Conservation (phyloP, 257 asterid species). For the Scutellaria minor region DNA sequence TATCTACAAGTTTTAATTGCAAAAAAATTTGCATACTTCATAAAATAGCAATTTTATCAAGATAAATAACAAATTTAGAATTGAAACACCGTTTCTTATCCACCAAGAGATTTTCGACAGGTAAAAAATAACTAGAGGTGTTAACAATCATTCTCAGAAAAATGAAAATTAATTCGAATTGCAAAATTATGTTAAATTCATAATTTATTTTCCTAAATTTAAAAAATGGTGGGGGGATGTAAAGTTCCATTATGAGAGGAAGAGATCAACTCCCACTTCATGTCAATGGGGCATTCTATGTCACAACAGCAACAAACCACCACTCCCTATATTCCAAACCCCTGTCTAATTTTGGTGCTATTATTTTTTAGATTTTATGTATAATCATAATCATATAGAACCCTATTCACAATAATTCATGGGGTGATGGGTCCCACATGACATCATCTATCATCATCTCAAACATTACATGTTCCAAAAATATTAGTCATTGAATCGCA, state of each 20-base stretch:
- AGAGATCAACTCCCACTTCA: slow-evolving; percentile 42
- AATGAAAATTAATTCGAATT: too few species aligned
- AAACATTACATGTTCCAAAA: not conserved
- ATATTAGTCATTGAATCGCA: too few species aligned
- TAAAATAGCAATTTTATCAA: too few species aligned
- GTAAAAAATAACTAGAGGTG: too few species aligned
- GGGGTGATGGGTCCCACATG: not conserved
- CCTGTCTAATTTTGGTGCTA: not conserved
- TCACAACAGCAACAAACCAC: slow-evolving; percentile 35
- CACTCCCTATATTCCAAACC: not conserved
- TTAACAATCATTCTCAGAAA: too few species aligned
- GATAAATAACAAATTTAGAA: too few species aligned
- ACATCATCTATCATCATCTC: not conserved
- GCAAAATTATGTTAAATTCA: too few species aligned
- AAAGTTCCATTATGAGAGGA: slow-evolving; percentile 38
- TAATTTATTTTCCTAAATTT: too few species aligned
- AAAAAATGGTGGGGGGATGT: not conserved
- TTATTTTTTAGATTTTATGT: not conserved
- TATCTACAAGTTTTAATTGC: too few species aligned
- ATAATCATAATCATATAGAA: not conserved
- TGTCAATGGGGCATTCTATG: slow-evolving; percentile 32
- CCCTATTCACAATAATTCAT: not conserved
- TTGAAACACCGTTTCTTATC: too few species aligned
- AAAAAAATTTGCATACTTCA: too few species aligned
- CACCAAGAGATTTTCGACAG: too few species aligned